Percentiles rank a stretch among this genome's conserved stretches.
These are phyloP conservation scores for Bruguiera hainesii DNA, from an alignment of 441 rosid genomes.

Conservation along the genomic window DNA sequence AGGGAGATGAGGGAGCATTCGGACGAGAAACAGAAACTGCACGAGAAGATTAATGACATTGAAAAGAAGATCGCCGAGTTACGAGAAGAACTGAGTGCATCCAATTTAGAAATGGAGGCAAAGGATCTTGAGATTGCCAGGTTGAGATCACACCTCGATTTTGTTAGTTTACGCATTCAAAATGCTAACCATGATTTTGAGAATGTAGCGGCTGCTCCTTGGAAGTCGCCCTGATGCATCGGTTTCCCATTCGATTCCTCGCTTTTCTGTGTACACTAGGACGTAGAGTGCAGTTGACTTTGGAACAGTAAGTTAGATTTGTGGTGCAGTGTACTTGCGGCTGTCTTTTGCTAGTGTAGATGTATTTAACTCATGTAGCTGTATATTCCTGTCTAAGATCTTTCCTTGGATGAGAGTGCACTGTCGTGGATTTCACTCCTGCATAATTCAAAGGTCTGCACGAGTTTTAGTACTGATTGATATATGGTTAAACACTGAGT, in stretches of 20 bases:
- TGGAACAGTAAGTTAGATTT: no score
- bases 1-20: not conserved
- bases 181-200: constrained; percentile 1
- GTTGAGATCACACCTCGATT: not conserved
- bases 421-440: no score
- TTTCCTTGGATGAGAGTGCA: no score
- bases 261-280: no score
- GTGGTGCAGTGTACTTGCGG: no score
- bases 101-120: not conserved
- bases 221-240: constrained; percentile 2
- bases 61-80: constrained; percentile 1
- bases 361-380: no score
- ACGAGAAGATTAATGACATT: not conserved
- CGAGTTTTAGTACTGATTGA: no score
- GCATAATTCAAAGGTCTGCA: no score
- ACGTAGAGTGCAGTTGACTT: not conserved
- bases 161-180: not conserved
- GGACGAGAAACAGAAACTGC: not conserved
- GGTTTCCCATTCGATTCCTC: not conserved
- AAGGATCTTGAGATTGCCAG: constrained; percentile 7
- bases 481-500: no score
- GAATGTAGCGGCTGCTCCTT: constrained; percentile 11
- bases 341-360: no score
- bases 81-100: not conserved
- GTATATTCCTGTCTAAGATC: no score